Conservation (phyloP, 176 grass and related monocot genomes). For the Ampelocalamus luodianensis region DNA sequence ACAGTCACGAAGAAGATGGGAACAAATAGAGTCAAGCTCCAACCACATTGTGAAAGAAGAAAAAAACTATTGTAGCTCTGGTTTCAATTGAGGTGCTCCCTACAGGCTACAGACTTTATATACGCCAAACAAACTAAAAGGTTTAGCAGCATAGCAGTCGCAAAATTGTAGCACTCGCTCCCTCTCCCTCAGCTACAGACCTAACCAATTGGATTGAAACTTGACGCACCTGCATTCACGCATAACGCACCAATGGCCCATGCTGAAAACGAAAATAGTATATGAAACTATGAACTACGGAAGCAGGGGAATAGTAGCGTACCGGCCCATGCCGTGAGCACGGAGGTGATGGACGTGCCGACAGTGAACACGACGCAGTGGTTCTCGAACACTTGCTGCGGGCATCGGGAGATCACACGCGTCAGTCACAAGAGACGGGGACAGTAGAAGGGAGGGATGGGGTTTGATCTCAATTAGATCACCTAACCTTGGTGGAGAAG, state of each 20-base stretch:
- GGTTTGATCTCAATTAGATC: neutral
- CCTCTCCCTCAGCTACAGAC: neutral
- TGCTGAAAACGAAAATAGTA: neutral
- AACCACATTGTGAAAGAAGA: neutral
- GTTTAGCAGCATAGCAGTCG: neutral
- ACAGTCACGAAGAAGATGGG: neutral
- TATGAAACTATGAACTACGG: neutral
- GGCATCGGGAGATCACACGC: constrained; percentile 13
- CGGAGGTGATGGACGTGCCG: constrained; percentile 83
- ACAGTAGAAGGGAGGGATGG: neutral
- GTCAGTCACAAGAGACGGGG: neutral
- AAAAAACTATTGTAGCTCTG: neutral
- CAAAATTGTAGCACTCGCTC: constrained; percentile 8
- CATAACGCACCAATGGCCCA: neutral
- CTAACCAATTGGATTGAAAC: neutral
- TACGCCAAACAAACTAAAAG: neutral
- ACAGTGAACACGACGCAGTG: constrained; percentile 88
- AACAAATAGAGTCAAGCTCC: neutral
- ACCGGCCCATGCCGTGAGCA: constrained; percentile 93
- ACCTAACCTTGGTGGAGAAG: constrained; percentile 82
- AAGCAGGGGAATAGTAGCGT: constrained; percentile 1
- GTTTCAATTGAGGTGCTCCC: too few species aligned
- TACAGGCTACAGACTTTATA: too few species aligned
- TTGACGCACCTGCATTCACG: neutral
- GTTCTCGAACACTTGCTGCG: constrained; percentile 80